Conservation (phyloP, 106 monocot species). For the Platanthera guangdongensis region DNA sequence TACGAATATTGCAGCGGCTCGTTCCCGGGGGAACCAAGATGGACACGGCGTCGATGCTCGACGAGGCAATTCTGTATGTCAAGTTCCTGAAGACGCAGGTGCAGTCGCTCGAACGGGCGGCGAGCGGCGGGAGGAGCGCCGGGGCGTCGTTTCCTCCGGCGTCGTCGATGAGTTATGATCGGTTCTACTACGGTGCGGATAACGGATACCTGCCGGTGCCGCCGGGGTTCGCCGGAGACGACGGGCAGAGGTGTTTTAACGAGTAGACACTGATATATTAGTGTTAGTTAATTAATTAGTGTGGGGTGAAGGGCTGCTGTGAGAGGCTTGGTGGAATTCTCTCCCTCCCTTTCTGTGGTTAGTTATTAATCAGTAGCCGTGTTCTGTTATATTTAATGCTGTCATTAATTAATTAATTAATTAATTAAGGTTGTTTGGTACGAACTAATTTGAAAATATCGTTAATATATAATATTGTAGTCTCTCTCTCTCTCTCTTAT, state of each 20-base stretch:
- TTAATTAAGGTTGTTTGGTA: neutral
- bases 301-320: neutral
- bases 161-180: neutral
- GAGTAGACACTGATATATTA: neutral
- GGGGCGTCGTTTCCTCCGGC: neutral
- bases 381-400: neutral
- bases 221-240: neutral
- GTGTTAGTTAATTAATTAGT: neutral
- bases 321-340: neutral
- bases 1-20: conserved; percentile 71
- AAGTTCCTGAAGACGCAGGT: conserved; percentile 86
- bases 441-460: too few relatives aligned
- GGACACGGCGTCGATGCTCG: conserved; percentile 95
- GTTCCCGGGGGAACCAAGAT: conserved; percentile 92
- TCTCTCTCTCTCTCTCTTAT: neutral
- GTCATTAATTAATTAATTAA: neutral
- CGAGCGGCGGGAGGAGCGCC: neutral
- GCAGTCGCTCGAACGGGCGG: conserved; percentile 59
- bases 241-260: neutral
- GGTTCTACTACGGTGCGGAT: neutral
- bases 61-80: conserved; percentile 83
- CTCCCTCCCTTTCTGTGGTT: conserved; percentile 1
- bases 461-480: neutral
- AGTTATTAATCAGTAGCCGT: neutral
- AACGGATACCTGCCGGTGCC: too few relatives aligned